phyloP scores from a whole-genome alignment of 768 basidiomycete genomes.

The Boletus subcaerulescens region DNA sequence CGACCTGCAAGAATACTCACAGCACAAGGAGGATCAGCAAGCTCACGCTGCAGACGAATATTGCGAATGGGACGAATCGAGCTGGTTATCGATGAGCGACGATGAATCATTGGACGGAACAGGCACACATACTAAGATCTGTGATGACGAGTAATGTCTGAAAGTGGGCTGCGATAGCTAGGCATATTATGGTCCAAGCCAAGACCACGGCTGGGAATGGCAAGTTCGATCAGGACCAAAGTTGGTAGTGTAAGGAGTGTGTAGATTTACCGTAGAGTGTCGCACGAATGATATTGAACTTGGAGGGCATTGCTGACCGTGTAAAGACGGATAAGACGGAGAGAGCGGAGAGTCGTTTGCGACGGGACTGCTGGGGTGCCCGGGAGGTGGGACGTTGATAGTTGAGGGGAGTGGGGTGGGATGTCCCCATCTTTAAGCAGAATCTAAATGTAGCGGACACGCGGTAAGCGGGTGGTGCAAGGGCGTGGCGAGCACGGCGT shows the following conservation, averaged over 20 bases:
- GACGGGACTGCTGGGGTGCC: slow-evolving; percentile 32
- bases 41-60: slow-evolving; percentile 74
- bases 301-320: slow-evolving; percentile 56
- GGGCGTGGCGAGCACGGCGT: slow-evolving; percentile 26
- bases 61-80: slow-evolving; percentile 82
- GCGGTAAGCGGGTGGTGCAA: slow-evolving; percentile 28
- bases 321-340: slow-evolving; percentile 31
- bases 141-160: slow-evolving; percentile 66
- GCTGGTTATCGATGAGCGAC: slow-evolving; percentile 41
- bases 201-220: slow-evolving; percentile 53
- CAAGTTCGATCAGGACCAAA: slow-evolving; percentile 5
- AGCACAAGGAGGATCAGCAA: slow-evolving; percentile 64
- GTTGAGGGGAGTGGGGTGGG: slow-evolving; percentile 22
- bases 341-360: slow-evolving; percentile 32
- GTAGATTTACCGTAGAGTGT: slow-evolving; percentile 59
- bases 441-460: slow-evolving; percentile 22
- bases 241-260: not conserved
- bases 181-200: slow-evolving; percentile 73
- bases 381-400: slow-evolving; percentile 20
- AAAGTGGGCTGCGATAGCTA: slow-evolving; percentile 79
- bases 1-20: slow-evolving; percentile 39
- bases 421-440: slow-evolving; percentile 29
- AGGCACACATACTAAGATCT: slow-evolving; percentile 64
- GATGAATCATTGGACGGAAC: not conserved
- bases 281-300: slow-evolving; percentile 67